Percentiles rank a stretch among this genome's conserved stretches.
phyloP scores from a whole-genome alignment of 129 eudicot species.

The Flaveria sonorensis region DNA sequence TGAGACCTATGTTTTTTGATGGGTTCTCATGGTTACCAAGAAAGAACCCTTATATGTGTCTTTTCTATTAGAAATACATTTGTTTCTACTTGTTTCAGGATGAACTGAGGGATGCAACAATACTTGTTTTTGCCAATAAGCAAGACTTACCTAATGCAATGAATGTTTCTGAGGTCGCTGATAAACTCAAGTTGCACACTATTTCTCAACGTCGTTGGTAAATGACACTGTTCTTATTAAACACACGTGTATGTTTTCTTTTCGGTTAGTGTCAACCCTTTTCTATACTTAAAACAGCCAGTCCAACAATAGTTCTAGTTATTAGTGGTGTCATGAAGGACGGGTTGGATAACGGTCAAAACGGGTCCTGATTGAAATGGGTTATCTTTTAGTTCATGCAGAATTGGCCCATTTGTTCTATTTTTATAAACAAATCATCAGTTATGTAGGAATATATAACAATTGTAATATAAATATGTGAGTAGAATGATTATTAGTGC shows the following conservation, averaged over 20 bases:
- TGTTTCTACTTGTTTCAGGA: conserved; percentile 29
- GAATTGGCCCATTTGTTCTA: no score
- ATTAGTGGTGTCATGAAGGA: conserved; percentile 9
- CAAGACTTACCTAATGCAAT: conserved; percentile 56
- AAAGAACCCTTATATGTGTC: background rate
- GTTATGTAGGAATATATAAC: no score
- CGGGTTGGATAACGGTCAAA: background rate
- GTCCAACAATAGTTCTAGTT: background rate
- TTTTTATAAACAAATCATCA: no score
- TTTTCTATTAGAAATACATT: background rate
- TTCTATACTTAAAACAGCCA: background rate
- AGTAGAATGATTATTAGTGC: background rate
- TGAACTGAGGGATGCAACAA: conserved; percentile 38
- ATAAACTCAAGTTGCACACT: conserved; percentile 45
- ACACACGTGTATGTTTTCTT: background rate
- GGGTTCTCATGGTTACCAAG: background rate
- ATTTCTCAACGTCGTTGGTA: conserved; percentile 40
- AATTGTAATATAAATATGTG: background rate
- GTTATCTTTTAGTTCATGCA: background rate
- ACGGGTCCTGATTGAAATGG: background rate
- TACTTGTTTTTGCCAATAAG: conserved; percentile 54
- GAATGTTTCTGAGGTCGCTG: conserved; percentile 47
- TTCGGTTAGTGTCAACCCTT: background rate
- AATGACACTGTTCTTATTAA: conserved; percentile 7
- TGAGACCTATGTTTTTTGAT: background rate